Percentiles rank a stretch among this genome's conserved stretches.
Evolutionary conservation across 73 alveolate species (phyloP).

Genomic region (Symbiodinium pilosum): DNA sequence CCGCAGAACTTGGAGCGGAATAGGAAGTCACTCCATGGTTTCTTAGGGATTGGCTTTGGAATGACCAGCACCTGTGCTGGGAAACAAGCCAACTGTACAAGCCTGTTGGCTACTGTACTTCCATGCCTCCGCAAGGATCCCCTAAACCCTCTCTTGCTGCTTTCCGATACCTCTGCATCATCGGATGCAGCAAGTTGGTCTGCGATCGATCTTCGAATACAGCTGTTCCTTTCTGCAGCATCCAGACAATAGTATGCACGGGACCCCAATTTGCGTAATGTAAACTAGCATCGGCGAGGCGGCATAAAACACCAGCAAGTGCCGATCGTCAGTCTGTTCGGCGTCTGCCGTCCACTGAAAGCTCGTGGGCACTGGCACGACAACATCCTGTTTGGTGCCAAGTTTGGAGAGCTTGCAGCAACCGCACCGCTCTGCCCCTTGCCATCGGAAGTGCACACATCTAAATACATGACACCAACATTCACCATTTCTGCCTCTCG

Average conservation of each 20-base stretch:
- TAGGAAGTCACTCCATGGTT: slow-evolving; percentile 84
- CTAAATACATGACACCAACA: too few relatives aligned
- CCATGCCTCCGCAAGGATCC: not conserved
- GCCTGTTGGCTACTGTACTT: not conserved
- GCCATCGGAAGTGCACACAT: too few relatives aligned
- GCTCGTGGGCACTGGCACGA: slow-evolving; percentile 89
- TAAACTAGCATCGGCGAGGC: slow-evolving; percentile 65
- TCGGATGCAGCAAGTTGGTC: slow-evolving; percentile 29
- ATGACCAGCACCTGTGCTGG: slow-evolving; percentile 46
- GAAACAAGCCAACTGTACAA: not conserved
- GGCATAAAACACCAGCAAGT: slow-evolving; percentile 72
- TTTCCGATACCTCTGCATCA: slow-evolving; percentile 48
- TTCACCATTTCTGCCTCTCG: too few relatives aligned
- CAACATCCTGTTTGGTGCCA: slow-evolving; percentile 51
- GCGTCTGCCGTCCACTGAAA: slow-evolving; percentile 45
- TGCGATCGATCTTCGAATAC: slow-evolving; percentile 49
- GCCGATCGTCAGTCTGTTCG: slow-evolving; percentile 62
- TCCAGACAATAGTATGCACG: too few relatives aligned
- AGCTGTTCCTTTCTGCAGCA: slow-evolving; percentile 41
- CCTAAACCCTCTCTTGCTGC: too few relatives aligned
- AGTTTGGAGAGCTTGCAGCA: too few relatives aligned
- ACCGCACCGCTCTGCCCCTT: too few relatives aligned
- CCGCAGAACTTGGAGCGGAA: slow-evolving; percentile 67
- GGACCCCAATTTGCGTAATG: too few relatives aligned
- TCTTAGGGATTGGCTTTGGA: slow-evolving; percentile 89